Base-by-base conservation (phyloP, 148 eudicot genomes). In the Suaeda aralocaspica region DNA sequence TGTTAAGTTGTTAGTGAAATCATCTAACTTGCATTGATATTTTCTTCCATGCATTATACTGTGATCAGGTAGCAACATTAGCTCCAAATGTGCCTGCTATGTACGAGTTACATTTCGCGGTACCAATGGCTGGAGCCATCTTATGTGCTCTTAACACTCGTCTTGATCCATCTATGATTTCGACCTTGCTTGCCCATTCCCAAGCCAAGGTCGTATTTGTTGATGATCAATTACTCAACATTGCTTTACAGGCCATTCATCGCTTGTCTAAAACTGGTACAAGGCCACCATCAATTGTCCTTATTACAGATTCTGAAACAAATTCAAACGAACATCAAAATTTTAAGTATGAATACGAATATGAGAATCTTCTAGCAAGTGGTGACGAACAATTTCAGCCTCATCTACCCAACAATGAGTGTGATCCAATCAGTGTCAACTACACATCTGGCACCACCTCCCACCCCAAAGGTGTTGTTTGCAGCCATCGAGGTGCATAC, bases 401-500 rank as follows among this genome's bases (percentile, higher is more conserved):
- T 41, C 57, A 62, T 34, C 78, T 79, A 6, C 89, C 88, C 5
- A 31, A 26, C 0, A 77, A 85, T 45, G 92, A 88, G 71, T 83
- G 78, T 73, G 88, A 88, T 21, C 87, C 92, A 2, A 88, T 88
- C 29, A 74, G 83, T 34, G 63, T 88, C 13, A 88, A 85, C 65
- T 88, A 88, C 63, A 88, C 92, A n/a, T 88, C 92, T 4, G 92
- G 92, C 76, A 88, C 92, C 36, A 88, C 92, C 0, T 88, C 92
- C 1, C 81, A 80, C 19, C 92, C 92, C 21, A 88, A 88, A 70
- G 92, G 89, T 34, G 92, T 88, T 26, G 78, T 88, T 25, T 88
- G 83, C 33, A 78, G 75, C 63, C 92, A 88, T 21, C 79, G 92
- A 68, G 92, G 92, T 26, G 89, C 89, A 31, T 84, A 88, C 74